Evolutionary conservation across 345 rosid genomes (phyloP), one percentile per base, ranked within the genome.

Genomic region (Ceriops zippeliana): DNA sequence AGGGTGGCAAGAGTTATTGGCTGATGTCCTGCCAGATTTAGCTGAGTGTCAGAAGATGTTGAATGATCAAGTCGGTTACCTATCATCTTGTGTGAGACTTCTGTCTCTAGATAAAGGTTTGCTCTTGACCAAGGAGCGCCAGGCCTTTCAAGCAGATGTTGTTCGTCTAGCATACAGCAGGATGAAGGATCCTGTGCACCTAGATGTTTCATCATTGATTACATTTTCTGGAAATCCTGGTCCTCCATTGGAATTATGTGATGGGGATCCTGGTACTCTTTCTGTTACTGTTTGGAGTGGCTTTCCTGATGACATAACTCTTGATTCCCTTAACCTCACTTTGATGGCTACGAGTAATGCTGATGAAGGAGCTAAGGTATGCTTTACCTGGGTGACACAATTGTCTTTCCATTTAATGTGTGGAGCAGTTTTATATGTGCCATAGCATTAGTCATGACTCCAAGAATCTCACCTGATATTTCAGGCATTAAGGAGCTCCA

Each of bases 1-100:
- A 88, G 86, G 96, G 73, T 95, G 99, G 99, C 97, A 91, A 79
- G 96, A 88, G 73, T 79, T 95, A 80, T 78, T 95, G 83, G 97
- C 96, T 71, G 97, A 95, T 65, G 88, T 95, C 73, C 83, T 95
- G 62, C 99, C 99, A 20, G 86, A 87, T 84, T 82, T 95, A 77
- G 96, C 96, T 3, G 93, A 91, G 83, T 95, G 97, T 77, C 99
- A 95, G 82, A 95, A 90, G 80, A 86, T 81, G 79, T 85, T 95
- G 60, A 83, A 86, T 80, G 98, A 95, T 81, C 89, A 87, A 88
- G 98, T 93, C 61, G 96, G 96, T 54, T 95, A 95, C 85, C 82
- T 95, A 53, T 85, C 92, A 75, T 91, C 99, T 76, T 91, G 96
- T 78, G 96, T 91, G 70, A 83, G 92, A 79, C 77, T 95, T 73